Conservation (phyloP, 495 filamentous ascomycete genomes). For the Neurospora sp. region DNA sequence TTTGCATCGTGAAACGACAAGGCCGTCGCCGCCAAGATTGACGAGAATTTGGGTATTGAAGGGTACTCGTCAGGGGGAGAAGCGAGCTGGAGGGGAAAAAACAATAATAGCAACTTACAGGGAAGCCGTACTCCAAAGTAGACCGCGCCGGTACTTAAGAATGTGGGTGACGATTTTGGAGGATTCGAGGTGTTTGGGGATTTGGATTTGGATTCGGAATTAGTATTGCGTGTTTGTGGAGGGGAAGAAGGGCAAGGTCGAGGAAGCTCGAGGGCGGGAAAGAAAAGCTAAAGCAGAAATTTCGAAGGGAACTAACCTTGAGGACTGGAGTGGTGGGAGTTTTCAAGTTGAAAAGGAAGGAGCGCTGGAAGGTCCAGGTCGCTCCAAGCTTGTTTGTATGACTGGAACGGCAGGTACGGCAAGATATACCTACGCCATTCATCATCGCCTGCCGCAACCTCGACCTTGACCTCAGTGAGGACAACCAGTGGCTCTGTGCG, state of each 20-base stretch:
- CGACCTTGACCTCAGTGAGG: neutral
- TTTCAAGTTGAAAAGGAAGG: neutral
- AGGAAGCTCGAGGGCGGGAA: neutral
- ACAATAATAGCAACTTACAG: neutral
- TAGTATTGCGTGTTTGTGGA: neutral
- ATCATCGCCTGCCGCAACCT: neutral
- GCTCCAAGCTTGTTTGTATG: neutral
- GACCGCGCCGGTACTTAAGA: neutral
- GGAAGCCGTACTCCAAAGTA: neutral
- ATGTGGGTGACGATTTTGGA: neutral
- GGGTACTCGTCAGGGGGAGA: neutral
- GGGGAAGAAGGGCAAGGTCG: neutral
- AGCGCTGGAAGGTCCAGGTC: neutral
- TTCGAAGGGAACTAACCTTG: neutral
- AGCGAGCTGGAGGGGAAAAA: neutral
- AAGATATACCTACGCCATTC: neutral
- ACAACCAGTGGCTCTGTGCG: neutral
- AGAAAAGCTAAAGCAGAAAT: neutral
- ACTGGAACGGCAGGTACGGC: neutral
- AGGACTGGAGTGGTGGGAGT: neutral
- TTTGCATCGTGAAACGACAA: neutral
- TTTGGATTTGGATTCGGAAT: neutral
- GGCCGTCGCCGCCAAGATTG: neutral
- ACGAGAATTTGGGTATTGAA: neutral
- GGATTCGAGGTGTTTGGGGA: neutral